Percentiles rank a stretch among this genome's conserved stretches.
Evolutionary conservation across 345 rosid genomes (phyloP).

Genomic region (Acer saccharum): DNA sequence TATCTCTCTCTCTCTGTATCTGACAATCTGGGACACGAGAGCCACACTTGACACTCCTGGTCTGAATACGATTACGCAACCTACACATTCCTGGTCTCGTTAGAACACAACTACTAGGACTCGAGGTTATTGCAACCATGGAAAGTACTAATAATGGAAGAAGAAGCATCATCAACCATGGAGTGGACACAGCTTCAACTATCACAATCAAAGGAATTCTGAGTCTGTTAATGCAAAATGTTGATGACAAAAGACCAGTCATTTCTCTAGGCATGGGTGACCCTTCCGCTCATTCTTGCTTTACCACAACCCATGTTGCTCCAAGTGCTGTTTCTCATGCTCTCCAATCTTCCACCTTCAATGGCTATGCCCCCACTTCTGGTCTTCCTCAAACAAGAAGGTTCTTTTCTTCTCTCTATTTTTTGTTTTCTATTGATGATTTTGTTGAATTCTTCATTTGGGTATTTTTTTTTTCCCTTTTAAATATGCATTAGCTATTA

Average conservation of each 20-base stretch:
- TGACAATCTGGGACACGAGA: not conserved
- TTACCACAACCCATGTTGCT: conserved; percentile 65
- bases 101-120: too few species aligned
- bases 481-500: not conserved
- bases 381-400: conserved; percentile 94
- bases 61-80: too few species aligned
- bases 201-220: conserved; percentile 84
- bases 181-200: conserved; percentile 40
- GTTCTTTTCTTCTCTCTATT: conserved; percentile 24
- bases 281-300: conserved; percentile 82
- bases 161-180: conserved; percentile 25
- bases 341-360: conserved; percentile 73
- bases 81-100: too few species aligned
- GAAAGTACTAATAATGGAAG: conserved; percentile 11
- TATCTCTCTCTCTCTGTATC: not conserved
- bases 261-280: conserved; percentile 93
- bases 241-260: conserved; percentile 41
- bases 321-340: conserved; percentile 65
- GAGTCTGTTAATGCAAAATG: conserved; percentile 58
- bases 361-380: conserved; percentile 91
- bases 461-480: not conserved
- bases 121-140: not conserved
- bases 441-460: not conserved
- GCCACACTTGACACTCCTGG: too few species aligned
- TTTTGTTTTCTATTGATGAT: not conserved